Evolutionary conservation across 352 stramenopile species (phyloP).

Genomic region (Globisporangium orthogonon): DNA sequence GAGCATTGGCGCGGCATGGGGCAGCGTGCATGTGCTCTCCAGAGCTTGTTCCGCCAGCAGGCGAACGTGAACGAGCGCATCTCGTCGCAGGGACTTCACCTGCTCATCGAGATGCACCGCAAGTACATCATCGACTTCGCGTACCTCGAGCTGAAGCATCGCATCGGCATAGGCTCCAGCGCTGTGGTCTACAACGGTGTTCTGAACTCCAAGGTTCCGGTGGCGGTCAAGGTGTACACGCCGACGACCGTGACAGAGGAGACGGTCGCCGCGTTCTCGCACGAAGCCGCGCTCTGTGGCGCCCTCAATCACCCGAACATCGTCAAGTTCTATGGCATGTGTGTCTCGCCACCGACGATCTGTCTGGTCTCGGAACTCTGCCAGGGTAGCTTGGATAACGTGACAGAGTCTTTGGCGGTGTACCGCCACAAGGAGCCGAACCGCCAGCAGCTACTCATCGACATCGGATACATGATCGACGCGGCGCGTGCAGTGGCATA

Average conservation of each 20-base stretch:
- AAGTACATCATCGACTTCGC: slow-evolving; percentile 54
- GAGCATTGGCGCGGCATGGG: slow-evolving; percentile 68
- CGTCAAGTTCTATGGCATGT: slow-evolving; percentile 82
- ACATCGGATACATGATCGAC: slow-evolving; percentile 41
- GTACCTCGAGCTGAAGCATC: slow-evolving; percentile 29
- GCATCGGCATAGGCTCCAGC: slow-evolving; percentile 32
- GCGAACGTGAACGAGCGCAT: slow-evolving; percentile 28
- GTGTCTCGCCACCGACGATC: slow-evolving; percentile 49
- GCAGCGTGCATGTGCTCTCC: slow-evolving; percentile 34
- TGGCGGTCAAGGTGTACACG: slow-evolving; percentile 63
- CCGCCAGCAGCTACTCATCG: slow-evolving; percentile 25
- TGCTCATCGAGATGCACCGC: slow-evolving; percentile 41
- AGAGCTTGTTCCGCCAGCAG: slow-evolving; percentile 20
- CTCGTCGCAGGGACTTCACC: slow-evolving; percentile 36
- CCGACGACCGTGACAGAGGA: slow-evolving; percentile 38
- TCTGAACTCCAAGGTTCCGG: slow-evolving; percentile 21
- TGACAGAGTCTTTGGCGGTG: slow-evolving; percentile 13
- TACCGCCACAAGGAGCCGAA: not conserved
- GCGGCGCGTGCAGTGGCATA: slow-evolving; percentile 34
- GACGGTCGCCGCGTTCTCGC: slow-evolving; percentile 32
- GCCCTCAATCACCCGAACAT: slow-evolving; percentile 51
- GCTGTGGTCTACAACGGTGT: slow-evolving; percentile 42
- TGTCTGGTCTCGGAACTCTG: slow-evolving; percentile 50
- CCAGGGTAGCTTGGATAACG: slow-evolving; percentile 27
- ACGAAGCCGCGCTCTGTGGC: slow-evolving; percentile 37